Conservation (phyloP, 495 filamentous ascomycete genomes). For the Antarctomyces pellizariae region DNA sequence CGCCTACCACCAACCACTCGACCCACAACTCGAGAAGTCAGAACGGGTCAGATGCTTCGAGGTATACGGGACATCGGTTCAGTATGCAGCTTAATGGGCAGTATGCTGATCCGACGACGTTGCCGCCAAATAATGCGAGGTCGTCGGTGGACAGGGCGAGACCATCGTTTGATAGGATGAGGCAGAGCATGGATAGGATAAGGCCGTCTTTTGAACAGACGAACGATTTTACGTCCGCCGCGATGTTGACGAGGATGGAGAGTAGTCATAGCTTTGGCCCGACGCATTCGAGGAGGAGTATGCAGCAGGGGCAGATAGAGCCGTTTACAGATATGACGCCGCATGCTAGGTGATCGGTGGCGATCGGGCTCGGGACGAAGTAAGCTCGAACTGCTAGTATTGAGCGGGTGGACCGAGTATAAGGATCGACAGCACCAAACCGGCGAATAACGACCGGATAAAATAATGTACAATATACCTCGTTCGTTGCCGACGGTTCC, state of each 20-base stretch:
- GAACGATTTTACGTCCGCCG: constrained; percentile 77
- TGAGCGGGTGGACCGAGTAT: too few species aligned
- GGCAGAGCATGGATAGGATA: constrained; percentile 49
- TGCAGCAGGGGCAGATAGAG: constrained; percentile 3
- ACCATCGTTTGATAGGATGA: constrained; percentile 56
- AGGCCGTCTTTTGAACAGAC: constrained; percentile 61
- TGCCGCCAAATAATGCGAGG: constrained; percentile 23
- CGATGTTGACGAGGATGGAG: constrained; percentile 63
- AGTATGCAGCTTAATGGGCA: constrained; percentile 6
- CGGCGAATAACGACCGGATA: too few species aligned
- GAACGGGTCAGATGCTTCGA: constrained; percentile 83
- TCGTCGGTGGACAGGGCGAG: constrained; percentile 40
- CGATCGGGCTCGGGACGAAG: too few species aligned
- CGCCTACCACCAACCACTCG: constrained; percentile 45
- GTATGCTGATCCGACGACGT: constrained; percentile 7
- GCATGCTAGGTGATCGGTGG: too few species aligned
- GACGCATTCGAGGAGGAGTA: constrained; percentile 12
- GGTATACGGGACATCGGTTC: constrained; percentile 43
- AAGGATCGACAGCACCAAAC: too few species aligned
- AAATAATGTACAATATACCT: too few species aligned
- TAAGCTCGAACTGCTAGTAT: too few species aligned
- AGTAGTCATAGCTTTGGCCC: constrained; percentile 27
- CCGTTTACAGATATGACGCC: constrained; percentile 19
- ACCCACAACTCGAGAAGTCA: constrained; percentile 69
- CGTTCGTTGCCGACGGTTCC: too few species aligned